Evolutionary conservation across 768 basidiomycete genomes (phyloP), one percentile per base, ranked within the genome.

Genomic region (Suillus cothurnatus): DNA sequence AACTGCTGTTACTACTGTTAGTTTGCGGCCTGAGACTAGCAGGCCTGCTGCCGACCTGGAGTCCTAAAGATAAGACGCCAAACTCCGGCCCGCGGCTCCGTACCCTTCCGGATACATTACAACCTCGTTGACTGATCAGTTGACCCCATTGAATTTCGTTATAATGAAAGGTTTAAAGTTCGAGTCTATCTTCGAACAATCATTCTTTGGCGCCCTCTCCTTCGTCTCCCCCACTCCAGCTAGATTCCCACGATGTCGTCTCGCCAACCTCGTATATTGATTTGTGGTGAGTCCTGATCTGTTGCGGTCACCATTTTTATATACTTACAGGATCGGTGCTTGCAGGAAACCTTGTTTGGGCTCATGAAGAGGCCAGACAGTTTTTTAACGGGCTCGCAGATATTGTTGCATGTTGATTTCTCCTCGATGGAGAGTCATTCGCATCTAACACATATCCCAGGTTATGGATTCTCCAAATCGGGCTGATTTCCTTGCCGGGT

Each of bases 311-410:
- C 12, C 12, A 49, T 59, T 7, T 36, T 36, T 23, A 61, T 31
- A 59, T 50, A 34, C 63, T 43, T 23, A 58, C 56, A 41, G 34
- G 8, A 4, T 28, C 15, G 9, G 14, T 28, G 1, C 60, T 14
- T 64, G 7, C 71, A 92, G 92, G 87, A 61, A 77, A 86, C 66
- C 85, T 95, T 64, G 83, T 89, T 36, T 95, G 93, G 93, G 92
- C 94, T 0, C 87, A 91, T 66, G 82, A 92, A 31, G 92, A 95
- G 64, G 81, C 88, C 61, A 79, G 87, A 63, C 77, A 82, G 43
- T 80, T 93, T 65, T 85, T 95, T 43, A 83, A 83, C 0, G 80
- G 82, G 61, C 84, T 92, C 64, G 88, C 93, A 38, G 88, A 94
- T 61, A 81, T 95, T 36, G 80, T 94, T 58, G 95, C 95, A 74